Conservation (phyloP, 164 flowering plant genomes). For the Nymphaea thermarum region DNA sequence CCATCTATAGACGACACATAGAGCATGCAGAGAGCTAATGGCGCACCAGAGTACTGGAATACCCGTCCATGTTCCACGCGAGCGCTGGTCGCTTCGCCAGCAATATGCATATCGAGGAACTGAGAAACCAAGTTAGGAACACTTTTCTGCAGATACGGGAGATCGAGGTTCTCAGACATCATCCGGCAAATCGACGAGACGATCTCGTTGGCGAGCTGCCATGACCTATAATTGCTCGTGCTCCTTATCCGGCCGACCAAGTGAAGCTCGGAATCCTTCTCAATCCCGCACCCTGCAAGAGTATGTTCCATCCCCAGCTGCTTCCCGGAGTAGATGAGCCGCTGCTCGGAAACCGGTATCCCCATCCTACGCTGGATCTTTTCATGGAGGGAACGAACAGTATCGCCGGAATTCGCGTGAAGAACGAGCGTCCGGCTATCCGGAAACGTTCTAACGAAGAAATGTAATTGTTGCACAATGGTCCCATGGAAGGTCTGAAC, state of each 20-base stretch:
- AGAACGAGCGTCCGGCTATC: constrained; percentile 40
- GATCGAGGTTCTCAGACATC: constrained; percentile 14
- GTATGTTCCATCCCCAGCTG: constrained; percentile 57
- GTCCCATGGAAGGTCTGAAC: not conserved
- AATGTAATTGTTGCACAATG: constrained; percentile 32
- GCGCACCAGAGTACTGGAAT: constrained; percentile 37
- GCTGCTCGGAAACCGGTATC: constrained; percentile 57
- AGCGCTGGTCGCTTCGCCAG: constrained; percentile 14
- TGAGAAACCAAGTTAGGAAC: constrained; percentile 20
- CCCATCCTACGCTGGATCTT: constrained; percentile 37
- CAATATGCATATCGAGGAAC: constrained; percentile 24
- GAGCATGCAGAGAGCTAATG: constrained; percentile 54
- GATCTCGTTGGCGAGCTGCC: constrained; percentile 49
- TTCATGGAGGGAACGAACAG: constrained; percentile 53
- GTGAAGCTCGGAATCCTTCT: constrained; percentile 58
- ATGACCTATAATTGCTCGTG: constrained; percentile 48
- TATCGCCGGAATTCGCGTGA: constrained; percentile 43
- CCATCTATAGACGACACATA: constrained; percentile 28
- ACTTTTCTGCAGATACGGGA: not conserved
- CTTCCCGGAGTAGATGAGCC: constrained; percentile 57
- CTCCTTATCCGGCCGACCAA: constrained; percentile 74
- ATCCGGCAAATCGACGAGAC: constrained; percentile 22
- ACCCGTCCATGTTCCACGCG: constrained; percentile 29
- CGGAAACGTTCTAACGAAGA: constrained; percentile 53
- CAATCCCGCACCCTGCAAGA: constrained; percentile 34